Evolutionary conservation across 169 alveolate genomes (phyloP), one percentile per base, ranked within the genome.

Genomic region (Theileria annulata): DNA sequence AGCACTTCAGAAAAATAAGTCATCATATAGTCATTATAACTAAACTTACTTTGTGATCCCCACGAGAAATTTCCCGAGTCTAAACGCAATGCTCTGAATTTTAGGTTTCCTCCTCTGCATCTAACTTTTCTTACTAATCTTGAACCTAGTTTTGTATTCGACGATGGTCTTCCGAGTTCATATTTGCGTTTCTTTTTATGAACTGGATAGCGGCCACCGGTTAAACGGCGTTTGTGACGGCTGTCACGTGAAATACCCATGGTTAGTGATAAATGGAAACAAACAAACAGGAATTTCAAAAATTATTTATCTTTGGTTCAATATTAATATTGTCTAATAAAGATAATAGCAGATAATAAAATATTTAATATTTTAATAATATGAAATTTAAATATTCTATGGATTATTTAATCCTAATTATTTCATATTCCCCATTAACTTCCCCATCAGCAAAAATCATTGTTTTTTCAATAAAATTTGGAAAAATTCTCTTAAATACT

Each of bases 241-340:
- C 98, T 94, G 93, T 98, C 99, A 85, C 99, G 93, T 54, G 99
- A 93, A 90, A 98, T 98, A 82, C 99, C 99, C 99, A 98, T 98
- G 21, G 3, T 54, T 17, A 21, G 27, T 3, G 21, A 12, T 54
- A n/a, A 54, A 17, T 54, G 63, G 10, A 35, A 35, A 35, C 27
- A 54, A 54, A 54, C 10, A 54, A n/a, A 21, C 4, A 54, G 4
- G 21, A 54, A 21, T 54, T 17, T 3, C 27, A 54, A 17, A 4
- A 54, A 54, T n/a, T 21, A n/a, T 54, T 6, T 54, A 54, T 6
- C 8, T 54, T n/a, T 3, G 63, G 63, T 21, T 21, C 21, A 54
- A 54, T 21, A 21, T 21, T 3, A n/a, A 54, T 54, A 3, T 54
- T 54, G 63, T 21, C 27, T 21, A n/a, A 21, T n/a, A 54, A 17